Evolutionary conservation across 768 basidiomycete species (phyloP).

Genomic region (Boletus tylopilopsis): DNA sequence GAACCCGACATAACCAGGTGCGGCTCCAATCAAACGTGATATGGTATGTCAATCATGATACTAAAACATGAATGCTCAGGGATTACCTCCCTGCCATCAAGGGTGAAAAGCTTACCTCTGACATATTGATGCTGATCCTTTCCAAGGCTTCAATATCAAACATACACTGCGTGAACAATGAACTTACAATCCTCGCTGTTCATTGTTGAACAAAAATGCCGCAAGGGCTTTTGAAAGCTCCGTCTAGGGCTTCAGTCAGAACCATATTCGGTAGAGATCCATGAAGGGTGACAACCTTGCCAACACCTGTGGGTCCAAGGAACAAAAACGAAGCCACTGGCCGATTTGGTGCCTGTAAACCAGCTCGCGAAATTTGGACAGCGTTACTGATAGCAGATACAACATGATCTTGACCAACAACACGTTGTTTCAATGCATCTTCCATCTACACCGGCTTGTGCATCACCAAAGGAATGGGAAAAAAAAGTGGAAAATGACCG

Average conservation of each 20-base stretch:
- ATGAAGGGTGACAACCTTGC: slow-evolving; percentile 48
- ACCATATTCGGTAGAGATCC: neutral
- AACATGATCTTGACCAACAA: slow-evolving; percentile 93
- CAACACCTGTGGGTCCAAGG: slow-evolving; percentile 84
- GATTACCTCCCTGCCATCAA: neutral
- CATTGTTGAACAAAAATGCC: slow-evolving; percentile 85
- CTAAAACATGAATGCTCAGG: slow-evolving; percentile 31
- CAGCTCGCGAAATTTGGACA: slow-evolving; percentile 88
- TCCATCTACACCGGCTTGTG: slow-evolving; percentile 65
- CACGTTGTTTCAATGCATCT: slow-evolving; percentile 61
- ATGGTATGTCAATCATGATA: slow-evolving; percentile 92
- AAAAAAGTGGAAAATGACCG: slow-evolving; percentile 25
- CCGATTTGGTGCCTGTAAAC: slow-evolving; percentile 81
- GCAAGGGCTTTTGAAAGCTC: slow-evolving; percentile 89
- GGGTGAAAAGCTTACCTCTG: slow-evolving; percentile 54
- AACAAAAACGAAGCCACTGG: slow-evolving; percentile 94
- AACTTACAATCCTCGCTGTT: slow-evolving; percentile 76
- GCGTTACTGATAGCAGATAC: slow-evolving; percentile 83
- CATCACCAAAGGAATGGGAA: neutral
- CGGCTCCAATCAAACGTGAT: slow-evolving; percentile 86
- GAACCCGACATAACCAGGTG: slow-evolving; percentile 85
- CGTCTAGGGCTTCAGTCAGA: slow-evolving; percentile 40
- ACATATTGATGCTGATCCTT: slow-evolving; percentile 92
- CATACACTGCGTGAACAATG: neutral
- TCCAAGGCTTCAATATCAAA: neutral